Conservation (phyloP, 2,329 filamentous ascomycete species). For the Sporothrix schenckii region DNA sequence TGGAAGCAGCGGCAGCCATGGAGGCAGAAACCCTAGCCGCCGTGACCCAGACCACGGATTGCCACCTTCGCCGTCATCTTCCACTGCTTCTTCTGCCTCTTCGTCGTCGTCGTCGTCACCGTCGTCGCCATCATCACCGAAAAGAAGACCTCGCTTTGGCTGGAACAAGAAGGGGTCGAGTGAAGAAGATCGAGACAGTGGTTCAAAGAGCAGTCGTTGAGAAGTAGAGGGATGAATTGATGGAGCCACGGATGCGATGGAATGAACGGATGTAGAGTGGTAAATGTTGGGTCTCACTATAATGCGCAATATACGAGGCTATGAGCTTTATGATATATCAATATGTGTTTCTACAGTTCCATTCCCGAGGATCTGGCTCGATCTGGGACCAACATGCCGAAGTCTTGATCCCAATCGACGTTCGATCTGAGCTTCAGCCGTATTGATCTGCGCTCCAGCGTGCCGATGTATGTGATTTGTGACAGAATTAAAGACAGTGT, state of each 20-base stretch:
- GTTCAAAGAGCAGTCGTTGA: background rate
- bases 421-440: background rate
- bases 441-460: conserved; percentile 4
- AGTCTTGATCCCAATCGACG: conserved; percentile 1
- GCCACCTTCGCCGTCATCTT: conserved; percentile 20
- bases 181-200: background rate
- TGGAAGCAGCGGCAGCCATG: background rate
- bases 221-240: background rate
- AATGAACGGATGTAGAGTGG: background rate
- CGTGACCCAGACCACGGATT: background rate
- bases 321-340: background rate
- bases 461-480: conserved; percentile 29
- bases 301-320: background rate
- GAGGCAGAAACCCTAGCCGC: background rate
- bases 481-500: conserved; percentile 1
- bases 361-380: conserved; percentile 7
- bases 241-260: background rate
- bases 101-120: conserved; percentile 3
- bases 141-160: background rate
- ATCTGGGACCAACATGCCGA: conserved; percentile 5
- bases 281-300: background rate
- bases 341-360: background rate
- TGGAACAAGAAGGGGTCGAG: background rate
- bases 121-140: background rate
- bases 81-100: conserved; percentile 26